Conservation (phyloP, 805 yeast species). For the Myxozyma lipomycoides region DNA sequence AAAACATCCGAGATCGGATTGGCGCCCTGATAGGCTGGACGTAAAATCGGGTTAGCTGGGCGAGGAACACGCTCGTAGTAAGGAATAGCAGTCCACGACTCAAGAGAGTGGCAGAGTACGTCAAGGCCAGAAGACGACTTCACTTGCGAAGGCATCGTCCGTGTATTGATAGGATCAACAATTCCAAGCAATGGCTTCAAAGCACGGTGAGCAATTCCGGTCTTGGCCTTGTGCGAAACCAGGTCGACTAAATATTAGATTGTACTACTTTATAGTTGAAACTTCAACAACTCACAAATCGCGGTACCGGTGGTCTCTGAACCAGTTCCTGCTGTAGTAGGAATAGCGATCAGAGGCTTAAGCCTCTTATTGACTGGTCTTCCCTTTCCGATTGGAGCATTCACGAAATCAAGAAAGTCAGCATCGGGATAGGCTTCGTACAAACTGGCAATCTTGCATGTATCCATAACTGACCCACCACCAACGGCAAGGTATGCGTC, state of each 20-base stretch:
- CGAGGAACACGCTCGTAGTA: constrained; percentile 40
- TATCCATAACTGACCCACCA: constrained; percentile 48
- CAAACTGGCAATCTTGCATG: constrained; percentile 44
- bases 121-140: constrained; percentile 45
- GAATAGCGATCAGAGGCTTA: constrained; percentile 43
- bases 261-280: background rate
- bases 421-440: constrained; percentile 43
- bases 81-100: constrained; percentile 47
- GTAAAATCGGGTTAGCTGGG: constrained; percentile 38
- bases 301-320: constrained; percentile 48
- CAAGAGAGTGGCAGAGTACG: constrained; percentile 45
- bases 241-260: constrained; percentile 34
- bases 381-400: constrained; percentile 43
- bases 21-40: constrained; percentile 45
- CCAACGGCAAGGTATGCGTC: constrained; percentile 46
- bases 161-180: constrained; percentile 43
- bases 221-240: constrained; percentile 41
- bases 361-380: constrained; percentile 37
- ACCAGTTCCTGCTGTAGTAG: constrained; percentile 48
- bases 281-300: constrained; percentile 32
- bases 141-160: constrained; percentile 43
- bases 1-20: constrained; percentile 46
- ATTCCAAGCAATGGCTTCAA: constrained; percentile 44
- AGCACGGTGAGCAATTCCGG: constrained; percentile 45
- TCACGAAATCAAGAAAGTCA: constrained; percentile 43